Percentiles rank a stretch among this genome's conserved stretches.
Evolutionary conservation across 192 early-diverging fungal genomes (phyloP).

Genomic region (Diversispora eburnea): DNA sequence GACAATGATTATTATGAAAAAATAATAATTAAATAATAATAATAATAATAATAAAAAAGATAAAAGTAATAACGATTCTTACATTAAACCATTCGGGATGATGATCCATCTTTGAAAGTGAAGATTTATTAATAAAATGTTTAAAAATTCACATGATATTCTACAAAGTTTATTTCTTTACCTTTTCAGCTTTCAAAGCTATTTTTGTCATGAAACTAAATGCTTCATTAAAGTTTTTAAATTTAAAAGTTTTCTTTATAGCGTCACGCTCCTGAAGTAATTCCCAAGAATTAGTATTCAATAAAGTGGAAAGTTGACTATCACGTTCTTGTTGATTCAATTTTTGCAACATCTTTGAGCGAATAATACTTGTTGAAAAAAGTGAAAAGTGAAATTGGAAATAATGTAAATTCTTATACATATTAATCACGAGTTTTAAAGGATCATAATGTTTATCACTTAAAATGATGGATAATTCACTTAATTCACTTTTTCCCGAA

Average conservation of each 20-base stretch:
- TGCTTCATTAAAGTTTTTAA: constrained; percentile 80
- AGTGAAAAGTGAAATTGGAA: too few relatives aligned
- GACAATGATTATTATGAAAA: background rate
- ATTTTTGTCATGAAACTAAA: constrained; percentile 95
- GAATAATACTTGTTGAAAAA: too few relatives aligned
- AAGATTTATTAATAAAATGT: background rate
- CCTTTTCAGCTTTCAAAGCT: constrained; percentile 84
- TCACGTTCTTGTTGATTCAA: too few relatives aligned
- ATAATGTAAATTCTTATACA: too few relatives aligned
- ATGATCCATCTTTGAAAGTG: constrained; percentile 57
- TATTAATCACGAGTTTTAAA: too few relatives aligned
- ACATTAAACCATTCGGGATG: constrained; percentile 95
- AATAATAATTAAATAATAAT: constrained; percentile 13
- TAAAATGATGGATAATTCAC: background rate
- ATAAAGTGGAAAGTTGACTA: background rate
- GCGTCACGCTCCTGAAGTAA: constrained; percentile 64
- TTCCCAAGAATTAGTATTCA: constrained; percentile 46
- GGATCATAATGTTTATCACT: too few relatives aligned
- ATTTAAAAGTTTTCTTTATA: constrained; percentile 71
- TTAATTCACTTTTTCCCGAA: background rate
- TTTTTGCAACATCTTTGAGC: too few relatives aligned
- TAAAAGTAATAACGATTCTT: constrained; percentile 16
- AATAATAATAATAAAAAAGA: background rate
- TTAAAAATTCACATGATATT: background rate
- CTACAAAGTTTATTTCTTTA: constrained; percentile 13